Conservation (phyloP, 2,329 filamentous ascomycete species). For the Malbranchea cinnamomea region DNA sequence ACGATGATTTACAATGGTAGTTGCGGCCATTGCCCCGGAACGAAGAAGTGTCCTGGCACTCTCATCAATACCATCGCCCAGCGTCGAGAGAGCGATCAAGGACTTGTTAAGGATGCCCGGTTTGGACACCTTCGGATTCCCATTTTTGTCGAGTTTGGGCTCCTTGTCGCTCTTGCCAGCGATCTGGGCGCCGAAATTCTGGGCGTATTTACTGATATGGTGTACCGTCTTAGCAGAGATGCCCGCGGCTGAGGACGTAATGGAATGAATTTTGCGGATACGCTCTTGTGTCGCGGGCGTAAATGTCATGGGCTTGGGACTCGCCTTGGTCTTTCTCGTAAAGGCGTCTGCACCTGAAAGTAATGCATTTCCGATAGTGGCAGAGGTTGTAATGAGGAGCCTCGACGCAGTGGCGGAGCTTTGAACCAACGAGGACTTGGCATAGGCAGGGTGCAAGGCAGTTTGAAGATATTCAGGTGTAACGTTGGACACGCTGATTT, state of each 20-base stretch:
- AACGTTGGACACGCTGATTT: conserved; percentile 32
- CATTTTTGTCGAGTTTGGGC: conserved; percentile 49
- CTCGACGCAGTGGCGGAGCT: conserved; percentile 79
- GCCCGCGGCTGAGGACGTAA: conserved; percentile 64
- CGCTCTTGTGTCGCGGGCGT: conserved; percentile 68
- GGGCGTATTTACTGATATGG: conserved; percentile 65
- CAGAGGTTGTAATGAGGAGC: conserved; percentile 77
- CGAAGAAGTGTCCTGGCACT: conserved; percentile 64
- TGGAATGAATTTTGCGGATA: conserved; percentile 77
- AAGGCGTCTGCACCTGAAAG: conserved; percentile 66
- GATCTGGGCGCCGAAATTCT: conserved; percentile 72
- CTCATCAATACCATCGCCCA: conserved; percentile 86
- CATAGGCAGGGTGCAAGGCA: conserved; percentile 79
- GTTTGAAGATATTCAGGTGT: conserved; percentile 52
- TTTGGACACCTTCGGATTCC: conserved; percentile 56
- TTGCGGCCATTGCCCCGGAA: conserved; percentile 62
- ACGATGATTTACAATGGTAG: conserved; percentile 71
- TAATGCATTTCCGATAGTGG: conserved; percentile 62
- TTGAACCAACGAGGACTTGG: conserved; percentile 70
- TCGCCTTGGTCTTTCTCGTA: conserved; percentile 63
- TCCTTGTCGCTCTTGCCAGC: conserved; percentile 43
- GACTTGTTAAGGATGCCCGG: conserved; percentile 90
- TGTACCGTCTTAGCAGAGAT: conserved; percentile 78
- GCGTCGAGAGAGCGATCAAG: conserved; percentile 88
- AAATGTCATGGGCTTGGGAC: conserved; percentile 72